These are phyloP conservation scores for Sequoiadendron giganteum DNA, from an alignment of 75 land plant genomes.

Conservation along the genomic window DNA sequence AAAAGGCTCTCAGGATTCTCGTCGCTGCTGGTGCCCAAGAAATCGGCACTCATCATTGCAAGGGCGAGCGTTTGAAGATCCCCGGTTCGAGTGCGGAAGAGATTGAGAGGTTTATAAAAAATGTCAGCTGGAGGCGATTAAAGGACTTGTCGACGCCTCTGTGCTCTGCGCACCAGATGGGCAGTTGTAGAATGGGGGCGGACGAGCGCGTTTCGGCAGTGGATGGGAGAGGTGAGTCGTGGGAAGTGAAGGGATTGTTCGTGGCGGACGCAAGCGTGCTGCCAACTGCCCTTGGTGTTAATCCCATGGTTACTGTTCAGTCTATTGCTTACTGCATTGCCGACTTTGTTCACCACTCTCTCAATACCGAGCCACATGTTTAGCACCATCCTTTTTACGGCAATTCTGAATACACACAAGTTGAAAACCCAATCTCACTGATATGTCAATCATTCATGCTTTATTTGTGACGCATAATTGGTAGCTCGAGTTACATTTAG, in stretches of 20 bases:
- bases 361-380: background rate
- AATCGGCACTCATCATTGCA: conserved; percentile 57
- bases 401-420: no score
- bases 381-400: no score
- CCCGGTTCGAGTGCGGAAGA: conserved; percentile 30
- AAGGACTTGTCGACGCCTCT: conserved; percentile 37
- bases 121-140: conserved; percentile 34
- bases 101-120: conserved; percentile 49
- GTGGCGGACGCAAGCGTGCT: conserved; percentile 72
- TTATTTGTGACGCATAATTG: no score
- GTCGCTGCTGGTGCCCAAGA: conserved; percentile 82
- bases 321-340: conserved; percentile 76
- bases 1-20: conserved; percentile 54
- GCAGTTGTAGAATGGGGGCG: conserved; percentile 82
- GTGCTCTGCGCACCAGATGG: conserved; percentile 90
- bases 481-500: no score
- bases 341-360: conserved; percentile 40
- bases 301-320: conserved; percentile 88
- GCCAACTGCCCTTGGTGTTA: conserved; percentile 80
- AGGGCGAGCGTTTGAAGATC: conserved; percentile 47
- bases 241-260: conserved; percentile 79
- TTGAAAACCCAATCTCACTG: no score
- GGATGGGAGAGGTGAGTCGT: conserved; percentile 54
- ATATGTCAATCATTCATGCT: no score
- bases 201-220: conserved; percentile 43